Percentiles rank a stretch among this genome's conserved stretches.
phyloP scores from a whole-genome alignment of 306 rosid species.

The Ammopiptanthus mongolicus region DNA sequence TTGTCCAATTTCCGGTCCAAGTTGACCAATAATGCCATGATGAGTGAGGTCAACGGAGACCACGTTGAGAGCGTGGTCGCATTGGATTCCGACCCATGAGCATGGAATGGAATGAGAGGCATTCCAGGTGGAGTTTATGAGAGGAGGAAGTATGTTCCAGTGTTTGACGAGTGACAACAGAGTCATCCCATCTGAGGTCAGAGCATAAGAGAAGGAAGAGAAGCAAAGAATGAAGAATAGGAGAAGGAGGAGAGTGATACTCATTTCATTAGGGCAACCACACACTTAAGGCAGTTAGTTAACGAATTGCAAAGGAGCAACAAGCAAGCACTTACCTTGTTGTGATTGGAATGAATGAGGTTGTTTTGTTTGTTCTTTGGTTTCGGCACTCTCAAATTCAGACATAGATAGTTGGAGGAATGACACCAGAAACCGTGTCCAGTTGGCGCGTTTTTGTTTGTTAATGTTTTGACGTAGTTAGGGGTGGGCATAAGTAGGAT shows the following conservation, averaged over 20 bases:
- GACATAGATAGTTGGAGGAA: too few species aligned
- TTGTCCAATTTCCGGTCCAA: conserved; percentile 42
- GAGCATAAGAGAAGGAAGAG: conserved; percentile 9
- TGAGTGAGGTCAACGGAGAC: conserved; percentile 37
- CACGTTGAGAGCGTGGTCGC: conserved; percentile 30
- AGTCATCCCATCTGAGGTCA: conserved; percentile 51
- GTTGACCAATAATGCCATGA: conserved; percentile 34
- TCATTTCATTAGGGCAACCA: not conserved
- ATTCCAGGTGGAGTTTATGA: conserved; percentile 49
- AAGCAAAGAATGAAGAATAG: conserved; percentile 26
- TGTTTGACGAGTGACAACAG: conserved; percentile 37
- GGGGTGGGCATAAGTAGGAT: too few species aligned
- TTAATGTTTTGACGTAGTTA: too few species aligned
- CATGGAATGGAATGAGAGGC: conserved; percentile 59
- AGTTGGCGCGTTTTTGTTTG: too few species aligned
- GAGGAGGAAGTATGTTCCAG: conserved; percentile 41
- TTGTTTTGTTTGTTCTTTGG: too few species aligned
- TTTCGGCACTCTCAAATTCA: too few species aligned
- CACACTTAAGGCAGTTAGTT: too few species aligned
- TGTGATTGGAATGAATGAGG: too few species aligned
- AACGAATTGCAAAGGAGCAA: too few species aligned
- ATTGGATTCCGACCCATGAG: conserved; percentile 57
- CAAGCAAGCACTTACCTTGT: too few species aligned
- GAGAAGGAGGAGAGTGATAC: not conserved
- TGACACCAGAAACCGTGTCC: too few species aligned